phyloP scores from a whole-genome alignment of 805 yeast genomes.

The Suhomyces sp. region DNA sequence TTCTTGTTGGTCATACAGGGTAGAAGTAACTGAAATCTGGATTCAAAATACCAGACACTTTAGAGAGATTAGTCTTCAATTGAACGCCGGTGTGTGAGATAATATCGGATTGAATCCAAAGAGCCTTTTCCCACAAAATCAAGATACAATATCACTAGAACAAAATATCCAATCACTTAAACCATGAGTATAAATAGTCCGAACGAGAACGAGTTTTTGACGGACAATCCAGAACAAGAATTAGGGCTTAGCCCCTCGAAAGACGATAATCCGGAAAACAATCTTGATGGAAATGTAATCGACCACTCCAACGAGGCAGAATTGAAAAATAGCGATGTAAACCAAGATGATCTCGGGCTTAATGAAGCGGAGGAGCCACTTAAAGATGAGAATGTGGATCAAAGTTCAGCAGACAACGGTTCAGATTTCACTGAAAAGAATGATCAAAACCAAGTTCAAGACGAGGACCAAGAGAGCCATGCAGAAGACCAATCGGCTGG shows the following conservation, averaged over 20 bases:
- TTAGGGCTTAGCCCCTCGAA: background rate
- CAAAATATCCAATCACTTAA: background rate
- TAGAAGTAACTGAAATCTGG: background rate
- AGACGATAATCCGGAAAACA: background rate
- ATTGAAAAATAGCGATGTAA: background rate
- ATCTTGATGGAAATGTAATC: background rate
- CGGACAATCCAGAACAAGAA: background rate
- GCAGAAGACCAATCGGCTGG: constrained; percentile 13
- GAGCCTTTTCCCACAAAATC: background rate
- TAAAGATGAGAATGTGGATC: background rate
- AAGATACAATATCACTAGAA: background rate
- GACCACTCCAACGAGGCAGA: constrained; percentile 2
- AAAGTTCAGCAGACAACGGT: background rate
- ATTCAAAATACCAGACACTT: background rate
- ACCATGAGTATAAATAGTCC: background rate
- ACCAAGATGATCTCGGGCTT: constrained; percentile 2
- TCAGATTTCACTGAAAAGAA: background rate
- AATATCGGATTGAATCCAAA: background rate
- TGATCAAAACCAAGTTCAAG: background rate
- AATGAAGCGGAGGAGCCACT: constrained; percentile 2
- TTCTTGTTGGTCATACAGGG: background rate
- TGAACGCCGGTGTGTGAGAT: background rate
- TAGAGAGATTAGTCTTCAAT: background rate
- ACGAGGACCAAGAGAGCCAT: background rate
- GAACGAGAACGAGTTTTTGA: background rate